phyloP scores from a whole-genome alignment of 176 grass and related monocot species.

The Oryza rufipogon region DNA sequence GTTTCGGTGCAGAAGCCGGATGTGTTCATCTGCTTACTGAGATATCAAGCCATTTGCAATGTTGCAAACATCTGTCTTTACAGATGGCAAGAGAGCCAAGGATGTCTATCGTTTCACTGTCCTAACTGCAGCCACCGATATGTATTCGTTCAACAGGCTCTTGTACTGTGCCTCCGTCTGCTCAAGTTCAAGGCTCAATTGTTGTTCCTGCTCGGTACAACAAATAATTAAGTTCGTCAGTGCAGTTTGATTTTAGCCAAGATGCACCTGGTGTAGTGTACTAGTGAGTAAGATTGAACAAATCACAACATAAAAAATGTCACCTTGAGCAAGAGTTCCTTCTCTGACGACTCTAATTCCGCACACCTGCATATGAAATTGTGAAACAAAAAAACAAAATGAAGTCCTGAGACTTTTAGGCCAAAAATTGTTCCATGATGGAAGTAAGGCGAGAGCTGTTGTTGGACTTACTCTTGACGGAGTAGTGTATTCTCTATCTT shows the following conservation, averaged over 20 bases:
- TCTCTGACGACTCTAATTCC: conserved; percentile 28
- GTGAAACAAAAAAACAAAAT: not conserved
- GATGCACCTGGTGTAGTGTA: not conserved
- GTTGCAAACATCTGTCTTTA: not conserved
- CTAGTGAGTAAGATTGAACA: not conserved
- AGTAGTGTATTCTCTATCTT: conserved; percentile 47
- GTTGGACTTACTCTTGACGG: conserved; percentile 44
- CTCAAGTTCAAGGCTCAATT: conserved; percentile 27
- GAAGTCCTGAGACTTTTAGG: not conserved
- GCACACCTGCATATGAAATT: conserved; percentile 27
- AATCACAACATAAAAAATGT: not conserved
- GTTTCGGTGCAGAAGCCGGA: not conserved
- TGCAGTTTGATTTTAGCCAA: not conserved
- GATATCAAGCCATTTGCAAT: not conserved
- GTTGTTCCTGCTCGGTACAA: conserved; percentile 31
- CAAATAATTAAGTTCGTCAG: not conserved
- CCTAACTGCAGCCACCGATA: conserved; percentile 1
- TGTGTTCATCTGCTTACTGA: not conserved
- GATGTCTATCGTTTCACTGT: not conserved
- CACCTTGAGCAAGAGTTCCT: conserved; percentile 49
- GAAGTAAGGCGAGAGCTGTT: not conserved
- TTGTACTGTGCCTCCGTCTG: conserved; percentile 26
- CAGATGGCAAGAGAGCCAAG: not conserved
- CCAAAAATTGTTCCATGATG: not conserved
- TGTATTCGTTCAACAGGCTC: conserved; percentile 36